Base-by-base conservation (phyloP, 495 filamentous ascomycete species). In the Trichoderma orchidacearum region DNA sequence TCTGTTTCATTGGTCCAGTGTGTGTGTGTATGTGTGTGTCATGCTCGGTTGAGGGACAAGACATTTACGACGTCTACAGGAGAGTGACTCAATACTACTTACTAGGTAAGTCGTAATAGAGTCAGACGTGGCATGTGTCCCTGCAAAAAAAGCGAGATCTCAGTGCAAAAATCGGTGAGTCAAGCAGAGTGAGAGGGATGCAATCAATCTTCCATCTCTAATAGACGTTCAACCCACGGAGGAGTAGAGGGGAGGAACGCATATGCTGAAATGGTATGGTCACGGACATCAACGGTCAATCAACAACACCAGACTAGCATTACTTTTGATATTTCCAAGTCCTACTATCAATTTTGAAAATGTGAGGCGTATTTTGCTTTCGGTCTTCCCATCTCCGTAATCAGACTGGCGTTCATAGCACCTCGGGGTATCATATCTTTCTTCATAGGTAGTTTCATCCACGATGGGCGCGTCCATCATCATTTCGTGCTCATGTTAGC, bases 171-270 rank as follows among this genome's bases (percentile, higher is more conserved):
- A 63, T n/a, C 29, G 23, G 1, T 61, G 63, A 75, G 71, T 57
- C 68, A 65, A 64, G 72, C 72, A 78, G 74, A 78, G 75, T 73
- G 73, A 66, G 67, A 66, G 70, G 72, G 67, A 70, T 56, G 57
- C 54, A 45, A 58, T 74, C 64, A 53, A 62, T 89, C 74, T 89
- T 70, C 86, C 86, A 89, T 84, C 80, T 71, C 76, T 75, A 86
- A 83, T 89, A 89, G 85, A 84, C 83, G 70, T 80, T 78, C 75
- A 71, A 78, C 76, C 79, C 79, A 86, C 73, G 73, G 78, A 65
- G 61, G 60, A 75, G 69, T 54, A 58, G 63, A 70, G 75, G 67
- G 36, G 70, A 63, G 63, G 74, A 73, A 80, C 75, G 81, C 70
- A 84, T 86, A 89, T 89, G 85, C 85, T 84, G 80, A 73, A 68